Conservation (phyloP, 2,329 filamentous ascomycete genomes). For the Penicillium sp. region DNA sequence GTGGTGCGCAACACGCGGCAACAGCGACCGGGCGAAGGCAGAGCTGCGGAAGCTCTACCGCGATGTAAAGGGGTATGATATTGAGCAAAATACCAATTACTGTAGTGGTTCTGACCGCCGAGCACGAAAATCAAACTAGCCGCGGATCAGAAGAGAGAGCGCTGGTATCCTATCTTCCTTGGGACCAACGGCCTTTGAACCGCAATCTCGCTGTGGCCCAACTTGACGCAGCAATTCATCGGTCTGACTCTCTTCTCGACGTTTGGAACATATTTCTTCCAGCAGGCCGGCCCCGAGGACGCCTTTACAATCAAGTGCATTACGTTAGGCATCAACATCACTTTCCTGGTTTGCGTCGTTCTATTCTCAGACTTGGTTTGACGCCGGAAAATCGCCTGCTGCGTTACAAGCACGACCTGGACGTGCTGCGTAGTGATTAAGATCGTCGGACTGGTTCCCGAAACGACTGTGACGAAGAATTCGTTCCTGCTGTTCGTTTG, state of each 20-base stretch:
- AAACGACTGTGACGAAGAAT: constrained; percentile 6
- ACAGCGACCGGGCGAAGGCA: constrained; percentile 2
- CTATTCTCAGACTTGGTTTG: neutral
- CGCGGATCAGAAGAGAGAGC: constrained; percentile 10
- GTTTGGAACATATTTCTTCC: constrained; percentile 28
- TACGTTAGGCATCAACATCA: constrained; percentile 13
- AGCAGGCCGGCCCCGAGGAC: constrained; percentile 22
- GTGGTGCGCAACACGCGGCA: constrained; percentile 12
- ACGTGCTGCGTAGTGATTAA: constrained; percentile 11
- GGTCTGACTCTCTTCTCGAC: constrained; percentile 24
- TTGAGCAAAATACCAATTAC: no score
- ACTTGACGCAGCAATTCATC: constrained; percentile 25
- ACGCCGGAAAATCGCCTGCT: constrained; percentile 8
- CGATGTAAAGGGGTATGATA: constrained; percentile 6
- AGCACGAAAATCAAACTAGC: constrained; percentile 15
- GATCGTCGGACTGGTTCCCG: constrained; percentile 6
- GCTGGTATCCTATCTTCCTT: constrained; percentile 20
- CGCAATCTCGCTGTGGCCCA: constrained; percentile 19
- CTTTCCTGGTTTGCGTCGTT: constrained; percentile 1
- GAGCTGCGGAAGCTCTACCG: constrained; percentile 8
- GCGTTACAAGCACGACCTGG: constrained; percentile 12
- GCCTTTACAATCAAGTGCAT: constrained; percentile 19
- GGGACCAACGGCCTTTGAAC: constrained; percentile 16
- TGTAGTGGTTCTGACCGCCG: neutral
- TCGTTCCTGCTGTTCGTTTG: constrained; percentile 13